Evolutionary conservation across 1,139 yeast genomes (phyloP).

Genomic region (Kurtzmaniella quercitrusa): DNA sequence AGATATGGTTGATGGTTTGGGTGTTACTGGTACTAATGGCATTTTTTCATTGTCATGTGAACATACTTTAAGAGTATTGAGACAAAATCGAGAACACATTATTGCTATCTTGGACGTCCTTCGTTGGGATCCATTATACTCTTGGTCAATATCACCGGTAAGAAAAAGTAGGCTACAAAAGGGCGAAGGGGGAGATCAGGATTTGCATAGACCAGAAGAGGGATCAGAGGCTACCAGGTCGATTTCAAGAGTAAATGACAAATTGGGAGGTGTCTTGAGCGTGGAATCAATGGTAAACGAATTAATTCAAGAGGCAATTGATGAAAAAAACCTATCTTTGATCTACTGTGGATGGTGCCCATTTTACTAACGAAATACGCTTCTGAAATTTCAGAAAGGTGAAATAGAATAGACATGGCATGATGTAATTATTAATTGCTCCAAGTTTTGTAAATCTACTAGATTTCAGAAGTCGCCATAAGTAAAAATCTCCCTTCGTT

Average conservation of each 20-base stretch:
- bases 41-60: constrained; percentile 70
- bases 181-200: constrained; percentile 20
- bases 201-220: constrained; percentile 38
- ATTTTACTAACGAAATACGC: constrained; percentile 37
- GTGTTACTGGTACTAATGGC: constrained; percentile 78
- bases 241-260: constrained; percentile 64
- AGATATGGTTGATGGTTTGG: constrained; percentile 91
- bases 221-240: constrained; percentile 83
- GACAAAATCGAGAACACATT: constrained; percentile 66
- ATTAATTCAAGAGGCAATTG: constrained; percentile 72
- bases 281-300: constrained; percentile 83
- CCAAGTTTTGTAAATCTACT: background rate
- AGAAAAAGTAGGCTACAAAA: constrained; percentile 55
- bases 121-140: constrained; percentile 87
- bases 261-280: constrained; percentile 67
- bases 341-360: constrained; percentile 85
- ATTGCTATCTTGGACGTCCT: constrained; percentile 81
- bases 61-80: constrained; percentile 63
- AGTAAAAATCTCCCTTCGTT: too few species aligned
- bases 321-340: constrained; percentile 61
- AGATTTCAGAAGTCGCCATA: too few species aligned
- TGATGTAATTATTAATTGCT: background rate
- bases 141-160: constrained; percentile 82
- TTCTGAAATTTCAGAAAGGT: too few species aligned
- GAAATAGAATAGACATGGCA: background rate